phyloP scores from a whole-genome alignment of 345 rosid species.

The Arabis hirsuta region DNA sequence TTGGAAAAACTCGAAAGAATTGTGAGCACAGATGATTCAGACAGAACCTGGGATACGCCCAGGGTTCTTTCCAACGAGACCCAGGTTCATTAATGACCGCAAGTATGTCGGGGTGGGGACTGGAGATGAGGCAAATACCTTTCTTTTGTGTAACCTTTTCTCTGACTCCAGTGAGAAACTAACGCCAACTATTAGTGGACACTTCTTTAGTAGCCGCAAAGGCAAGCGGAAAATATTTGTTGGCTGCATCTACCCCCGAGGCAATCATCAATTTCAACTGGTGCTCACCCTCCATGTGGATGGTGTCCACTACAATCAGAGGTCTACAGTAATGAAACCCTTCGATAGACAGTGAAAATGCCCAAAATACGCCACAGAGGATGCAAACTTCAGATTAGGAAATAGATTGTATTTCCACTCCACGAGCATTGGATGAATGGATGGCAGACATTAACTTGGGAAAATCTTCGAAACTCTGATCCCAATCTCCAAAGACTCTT shows the following conservation, averaged over 20 bases:
- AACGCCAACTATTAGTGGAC: slow-evolving; percentile 8
- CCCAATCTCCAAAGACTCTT: slow-evolving; percentile 15
- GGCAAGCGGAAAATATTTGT: background rate
- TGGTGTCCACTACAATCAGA: slow-evolving; percentile 9
- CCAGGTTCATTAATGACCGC: background rate
- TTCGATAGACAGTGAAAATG: slow-evolving; percentile 13
- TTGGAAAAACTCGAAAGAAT: background rate
- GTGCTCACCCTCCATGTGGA: background rate
- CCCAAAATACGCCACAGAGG: slow-evolving; percentile 19
- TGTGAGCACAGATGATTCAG: background rate
- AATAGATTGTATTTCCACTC: slow-evolving; percentile 17
- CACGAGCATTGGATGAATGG: background rate
- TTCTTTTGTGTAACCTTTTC: slow-evolving; percentile 32
- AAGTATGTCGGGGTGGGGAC: slow-evolving; percentile 27
- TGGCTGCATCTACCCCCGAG: background rate
- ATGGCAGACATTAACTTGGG: slow-evolving; percentile 30
- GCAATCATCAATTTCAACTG: slow-evolving; percentile 5
- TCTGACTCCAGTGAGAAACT: slow-evolving; percentile 22
- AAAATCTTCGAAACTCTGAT: background rate
- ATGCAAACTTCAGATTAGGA: slow-evolving; percentile 1
- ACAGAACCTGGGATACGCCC: slow-evolving; percentile 22
- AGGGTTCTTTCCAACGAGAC: slow-evolving; percentile 24
- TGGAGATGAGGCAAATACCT: slow-evolving; percentile 21
- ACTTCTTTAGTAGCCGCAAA: slow-evolving; percentile 24
- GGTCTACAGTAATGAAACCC: slow-evolving; percentile 34